Evolutionary conservation across 352 stramenopile genomes (phyloP).

Genomic region (Phytophthora ramorum): DNA sequence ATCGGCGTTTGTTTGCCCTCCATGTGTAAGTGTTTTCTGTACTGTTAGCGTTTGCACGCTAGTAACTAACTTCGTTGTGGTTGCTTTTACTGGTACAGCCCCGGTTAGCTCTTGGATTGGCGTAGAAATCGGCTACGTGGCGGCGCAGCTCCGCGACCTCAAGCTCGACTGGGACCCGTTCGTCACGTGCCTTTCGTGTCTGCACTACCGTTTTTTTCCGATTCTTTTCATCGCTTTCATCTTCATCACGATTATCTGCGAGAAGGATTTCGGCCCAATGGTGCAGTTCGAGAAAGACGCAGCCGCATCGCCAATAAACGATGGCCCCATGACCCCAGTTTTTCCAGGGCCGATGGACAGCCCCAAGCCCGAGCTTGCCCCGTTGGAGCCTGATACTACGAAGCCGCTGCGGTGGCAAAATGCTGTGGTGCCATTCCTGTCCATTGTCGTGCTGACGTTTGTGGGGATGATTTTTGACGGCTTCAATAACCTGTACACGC

Average conservation of each 20-base stretch:
- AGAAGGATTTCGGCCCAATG: slow-evolving; percentile 90
- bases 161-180: slow-evolving; percentile 90
- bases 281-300: slow-evolving; percentile 87
- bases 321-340: slow-evolving; percentile 65
- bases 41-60: neutral
- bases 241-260: slow-evolving; percentile 91
- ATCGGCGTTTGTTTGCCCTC: slow-evolving; percentile 88
- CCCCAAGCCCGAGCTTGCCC: slow-evolving; percentile 64
- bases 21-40: slow-evolving; percentile 62
- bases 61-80: slow-evolving; percentile 1
- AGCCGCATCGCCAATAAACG: slow-evolving; percentile 71
- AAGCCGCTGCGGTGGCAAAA: slow-evolving; percentile 88
- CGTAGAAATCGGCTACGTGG: slow-evolving; percentile 90
- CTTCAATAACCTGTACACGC: slow-evolving; percentile 53
- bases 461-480: slow-evolving; percentile 90
- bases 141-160: slow-evolving; percentile 74
- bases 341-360: slow-evolving; percentile 75
- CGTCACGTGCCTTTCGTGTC: slow-evolving; percentile 82
- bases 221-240: slow-evolving; percentile 91
- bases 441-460: slow-evolving; percentile 87
- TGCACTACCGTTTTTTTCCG: slow-evolving; percentile 91
- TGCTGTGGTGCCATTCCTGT: slow-evolving; percentile 83
- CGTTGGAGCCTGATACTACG: slow-evolving; percentile 71
- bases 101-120: slow-evolving; percentile 92
- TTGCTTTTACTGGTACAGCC: slow-evolving; percentile 31